Conservation (phyloP, 169 alveolate genomes). For the Babesia ovata region DNA sequence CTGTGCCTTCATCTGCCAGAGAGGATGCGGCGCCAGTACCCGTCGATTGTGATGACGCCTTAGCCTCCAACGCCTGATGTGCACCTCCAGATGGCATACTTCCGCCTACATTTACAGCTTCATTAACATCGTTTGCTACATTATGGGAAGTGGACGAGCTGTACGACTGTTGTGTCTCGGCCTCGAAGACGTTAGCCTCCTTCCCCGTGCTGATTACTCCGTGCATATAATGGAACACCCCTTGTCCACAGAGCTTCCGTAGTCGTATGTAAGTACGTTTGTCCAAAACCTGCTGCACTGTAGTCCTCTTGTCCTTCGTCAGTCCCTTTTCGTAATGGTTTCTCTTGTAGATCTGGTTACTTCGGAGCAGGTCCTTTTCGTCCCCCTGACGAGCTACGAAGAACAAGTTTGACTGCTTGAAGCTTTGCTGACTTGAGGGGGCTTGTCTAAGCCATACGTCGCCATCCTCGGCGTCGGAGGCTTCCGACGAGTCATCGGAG, state of each 20-base stretch:
- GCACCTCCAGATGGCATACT: no score
- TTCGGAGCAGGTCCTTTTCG: conserved; percentile 22
- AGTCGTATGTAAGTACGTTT: conserved; percentile 91
- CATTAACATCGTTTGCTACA: not conserved
- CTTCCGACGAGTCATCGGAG: conserved; percentile 1
- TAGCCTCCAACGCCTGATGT: conserved; percentile 40
- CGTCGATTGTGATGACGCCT: not conserved
- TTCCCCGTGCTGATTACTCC: conserved; percentile 98
- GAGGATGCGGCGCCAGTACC: not conserved
- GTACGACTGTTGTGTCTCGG: conserved; percentile 63
- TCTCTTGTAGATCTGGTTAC: conserved; percentile 50
- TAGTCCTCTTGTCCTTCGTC: conserved; percentile 94
- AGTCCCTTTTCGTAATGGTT: conserved; percentile 77
- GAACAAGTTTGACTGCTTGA: conserved; percentile 16
- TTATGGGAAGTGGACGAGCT: conserved; percentile 26
- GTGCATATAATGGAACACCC: conserved; percentile 87
- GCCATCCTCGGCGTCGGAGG: conserved; percentile 20
- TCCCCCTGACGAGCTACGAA: not conserved
- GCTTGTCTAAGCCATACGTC: not conserved
- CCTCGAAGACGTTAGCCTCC: conserved; percentile 96
- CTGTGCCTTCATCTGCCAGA: not conserved
- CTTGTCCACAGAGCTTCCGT: conserved; percentile 87
- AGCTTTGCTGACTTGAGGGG: not conserved
- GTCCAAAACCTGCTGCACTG: conserved; percentile 95
- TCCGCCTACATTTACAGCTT: not conserved